Conservation (phyloP, 1,139 yeast genomes). For the Taphrina betulina region DNA sequence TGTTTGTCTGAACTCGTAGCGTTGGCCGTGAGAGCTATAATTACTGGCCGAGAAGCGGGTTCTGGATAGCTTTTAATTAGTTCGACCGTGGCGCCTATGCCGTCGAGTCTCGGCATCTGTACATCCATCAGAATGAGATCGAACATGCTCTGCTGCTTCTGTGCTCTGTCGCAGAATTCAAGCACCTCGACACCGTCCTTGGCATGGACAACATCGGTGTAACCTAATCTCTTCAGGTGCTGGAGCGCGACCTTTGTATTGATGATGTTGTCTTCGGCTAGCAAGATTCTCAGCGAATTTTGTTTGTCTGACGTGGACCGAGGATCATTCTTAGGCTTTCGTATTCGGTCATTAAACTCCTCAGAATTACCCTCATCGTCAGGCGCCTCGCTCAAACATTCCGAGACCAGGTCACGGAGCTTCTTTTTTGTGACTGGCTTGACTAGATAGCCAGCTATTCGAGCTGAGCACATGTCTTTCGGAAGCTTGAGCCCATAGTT, state of each 20-base stretch:
- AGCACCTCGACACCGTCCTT: conserved; percentile 19
- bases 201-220: conserved; percentile 13
- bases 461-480: conserved; percentile 7
- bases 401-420: background rate
- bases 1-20: conserved; percentile 87
- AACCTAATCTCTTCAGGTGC: conserved; percentile 14
- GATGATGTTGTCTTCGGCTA: conserved; percentile 24
- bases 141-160: conserved; percentile 3
- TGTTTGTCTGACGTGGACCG: background rate
- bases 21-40: conserved; percentile 68
- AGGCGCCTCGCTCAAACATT: background rate
- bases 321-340: background rate
- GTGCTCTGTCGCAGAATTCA: conserved; percentile 4
- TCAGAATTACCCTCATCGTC: background rate
- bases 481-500: conserved; percentile 5
- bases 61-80: conserved; percentile 1
- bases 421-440: conserved; percentile 8
- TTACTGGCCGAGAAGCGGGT: conserved; percentile 1
- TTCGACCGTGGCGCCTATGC: conserved; percentile 43
- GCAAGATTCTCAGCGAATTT: conserved; percentile 1
- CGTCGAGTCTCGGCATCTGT: conserved; percentile 94
- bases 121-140: conserved; percentile 91
- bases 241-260: conserved; percentile 21
- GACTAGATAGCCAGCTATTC: conserved; percentile 17
- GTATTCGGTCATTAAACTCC: background rate